These are phyloP conservation scores for Sporobolomyces roseus DNA, from an alignment of 768 basidiomycete genomes.

Conservation along the genomic window DNA sequence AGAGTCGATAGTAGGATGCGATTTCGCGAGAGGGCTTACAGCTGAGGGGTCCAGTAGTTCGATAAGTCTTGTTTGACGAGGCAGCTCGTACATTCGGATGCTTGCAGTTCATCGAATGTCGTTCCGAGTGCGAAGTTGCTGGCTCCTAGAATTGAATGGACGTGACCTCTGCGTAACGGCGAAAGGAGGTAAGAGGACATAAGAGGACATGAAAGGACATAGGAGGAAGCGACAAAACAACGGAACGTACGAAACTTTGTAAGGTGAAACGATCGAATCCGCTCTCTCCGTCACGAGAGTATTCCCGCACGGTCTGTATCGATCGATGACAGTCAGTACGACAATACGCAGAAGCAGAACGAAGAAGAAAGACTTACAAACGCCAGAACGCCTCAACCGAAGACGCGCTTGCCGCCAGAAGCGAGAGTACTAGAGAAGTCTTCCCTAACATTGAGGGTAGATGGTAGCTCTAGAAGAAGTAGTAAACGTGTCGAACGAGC, in stretches of 20 bases:
- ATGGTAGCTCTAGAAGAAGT: not conserved
- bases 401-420: not conserved
- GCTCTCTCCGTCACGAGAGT: constrained; percentile 41
- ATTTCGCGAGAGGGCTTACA: not conserved
- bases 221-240: not conserved
- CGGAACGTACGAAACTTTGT: constrained; percentile 34
- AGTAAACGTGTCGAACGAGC: not conserved
- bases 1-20: not conserved
- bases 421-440: too few relatives aligned
- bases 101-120: constrained; percentile 34
- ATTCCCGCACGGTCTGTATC: constrained; percentile 21
- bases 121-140: constrained; percentile 44
- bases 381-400: constrained; percentile 32
- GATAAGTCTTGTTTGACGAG: constrained; percentile 27
- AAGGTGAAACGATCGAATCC: constrained; percentile 49
- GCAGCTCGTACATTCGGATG: constrained; percentile 43
- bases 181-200: not conserved
- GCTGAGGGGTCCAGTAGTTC: constrained; percentile 25
- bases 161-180: constrained; percentile 42
- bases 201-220: too few relatives aligned
- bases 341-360: too few relatives aligned
- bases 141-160: constrained; percentile 47
- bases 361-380: constrained; percentile 2
- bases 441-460: too few relatives aligned
- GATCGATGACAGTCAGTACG: too few relatives aligned